phyloP scores from a whole-genome alignment of 2,329 filamentous ascomycete genomes.

The Neonectria neomacrospora region DNA sequence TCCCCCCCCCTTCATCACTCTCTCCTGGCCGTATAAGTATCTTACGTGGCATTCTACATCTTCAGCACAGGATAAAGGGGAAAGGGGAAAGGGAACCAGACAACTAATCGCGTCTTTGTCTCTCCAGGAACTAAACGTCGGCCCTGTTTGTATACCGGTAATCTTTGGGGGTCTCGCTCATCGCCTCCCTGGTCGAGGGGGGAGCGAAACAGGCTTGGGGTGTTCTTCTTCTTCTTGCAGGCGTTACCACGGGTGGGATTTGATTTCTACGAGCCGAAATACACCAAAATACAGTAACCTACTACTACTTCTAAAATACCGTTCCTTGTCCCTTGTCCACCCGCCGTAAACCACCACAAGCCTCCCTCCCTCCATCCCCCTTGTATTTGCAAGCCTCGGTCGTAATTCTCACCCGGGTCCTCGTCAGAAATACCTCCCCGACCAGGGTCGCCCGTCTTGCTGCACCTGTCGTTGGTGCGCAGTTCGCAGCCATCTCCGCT shows the following conservation, averaged over 20 bases:
- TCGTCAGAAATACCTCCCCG: neutral
- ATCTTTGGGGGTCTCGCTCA: neutral
- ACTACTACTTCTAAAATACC: neutral
- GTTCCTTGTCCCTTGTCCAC: neutral
- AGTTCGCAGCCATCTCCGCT: neutral
- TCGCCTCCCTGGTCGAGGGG: neutral
- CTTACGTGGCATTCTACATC: slow-evolving; percentile 41
- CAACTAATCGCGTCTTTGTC: slow-evolving; percentile 30
- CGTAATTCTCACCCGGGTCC: neutral
- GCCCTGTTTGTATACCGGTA: slow-evolving; percentile 3
- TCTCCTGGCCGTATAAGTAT: slow-evolving; percentile 32
- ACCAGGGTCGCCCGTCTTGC: neutral
- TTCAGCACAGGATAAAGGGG: slow-evolving; percentile 42
- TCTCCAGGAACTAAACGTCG: slow-evolving; percentile 42
- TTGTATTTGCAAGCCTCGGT: too few relatives aligned
- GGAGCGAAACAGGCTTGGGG: slow-evolving; percentile 4
- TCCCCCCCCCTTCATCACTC: slow-evolving; percentile 2
- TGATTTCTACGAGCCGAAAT: neutral
- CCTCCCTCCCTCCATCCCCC: too few relatives aligned
- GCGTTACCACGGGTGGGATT: neutral
- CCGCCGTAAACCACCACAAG: too few relatives aligned
- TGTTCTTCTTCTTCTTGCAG: neutral
- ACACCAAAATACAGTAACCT: neutral
- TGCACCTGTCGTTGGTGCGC: neutral
- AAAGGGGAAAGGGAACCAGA: neutral